phyloP scores from a whole-genome alignment of 345 rosid genomes.

The Eucalyptus microcorys region DNA sequence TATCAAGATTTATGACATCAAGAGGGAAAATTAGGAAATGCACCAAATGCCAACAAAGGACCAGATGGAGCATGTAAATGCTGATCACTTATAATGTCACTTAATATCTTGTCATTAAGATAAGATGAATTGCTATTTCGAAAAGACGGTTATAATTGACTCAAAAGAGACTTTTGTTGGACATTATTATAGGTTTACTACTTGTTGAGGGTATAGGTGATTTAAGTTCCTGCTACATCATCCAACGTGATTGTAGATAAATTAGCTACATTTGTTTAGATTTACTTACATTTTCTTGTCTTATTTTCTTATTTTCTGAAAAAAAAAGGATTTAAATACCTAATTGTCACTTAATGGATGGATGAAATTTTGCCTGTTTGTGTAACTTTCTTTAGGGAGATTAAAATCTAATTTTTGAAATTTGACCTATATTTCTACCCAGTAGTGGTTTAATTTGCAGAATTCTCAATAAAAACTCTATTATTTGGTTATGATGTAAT shows the following conservation, averaged over 20 bases:
- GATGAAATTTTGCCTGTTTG: neutral
- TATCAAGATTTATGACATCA: neutral
- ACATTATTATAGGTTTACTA: neutral
- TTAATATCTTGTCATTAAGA: neutral
- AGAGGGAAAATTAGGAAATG: neutral
- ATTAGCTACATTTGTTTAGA: neutral
- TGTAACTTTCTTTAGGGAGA: neutral
- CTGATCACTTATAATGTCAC: neutral
- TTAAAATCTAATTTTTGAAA: neutral
- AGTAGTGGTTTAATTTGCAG: neutral
- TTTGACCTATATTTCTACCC: neutral
- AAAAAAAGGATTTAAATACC: neutral
- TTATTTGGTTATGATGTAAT: neutral
- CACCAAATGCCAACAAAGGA: neutral
- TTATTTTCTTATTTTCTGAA: neutral
- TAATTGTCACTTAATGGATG: neutral
- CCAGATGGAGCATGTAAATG: neutral
- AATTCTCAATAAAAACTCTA: neutral
- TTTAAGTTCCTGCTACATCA: neutral
- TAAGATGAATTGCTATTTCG: neutral
- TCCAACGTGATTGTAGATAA: neutral
- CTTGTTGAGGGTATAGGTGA: neutral
- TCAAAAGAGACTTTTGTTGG: neutral
- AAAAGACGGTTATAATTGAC: neutral
- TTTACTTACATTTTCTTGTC: neutral